phyloP scores from a whole-genome alignment of 805 yeast species.

The Candida stauntonica region DNA sequence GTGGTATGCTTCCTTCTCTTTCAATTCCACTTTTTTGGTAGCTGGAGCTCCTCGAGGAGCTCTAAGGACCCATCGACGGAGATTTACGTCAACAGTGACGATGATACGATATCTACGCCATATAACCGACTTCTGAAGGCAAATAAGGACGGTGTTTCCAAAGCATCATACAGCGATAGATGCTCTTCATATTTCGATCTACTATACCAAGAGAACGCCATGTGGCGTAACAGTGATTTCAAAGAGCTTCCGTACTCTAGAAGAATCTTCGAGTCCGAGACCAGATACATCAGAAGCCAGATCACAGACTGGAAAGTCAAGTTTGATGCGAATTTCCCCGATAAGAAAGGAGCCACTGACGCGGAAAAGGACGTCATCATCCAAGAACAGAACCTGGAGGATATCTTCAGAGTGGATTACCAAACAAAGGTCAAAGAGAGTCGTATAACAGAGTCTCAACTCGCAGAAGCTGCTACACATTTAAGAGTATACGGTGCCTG shows the following conservation, averaged over 20 bases:
- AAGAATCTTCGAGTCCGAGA: slow-evolving; percentile 20
- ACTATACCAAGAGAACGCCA: slow-evolving; percentile 19
- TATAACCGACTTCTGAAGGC: slow-evolving; percentile 7
- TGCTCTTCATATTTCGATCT: slow-evolving; percentile 30
- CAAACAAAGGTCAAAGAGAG: slow-evolving; percentile 18
- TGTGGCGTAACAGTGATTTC: slow-evolving; percentile 23
- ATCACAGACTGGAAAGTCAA: slow-evolving; percentile 13
- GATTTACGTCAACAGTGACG: slow-evolving; percentile 4
- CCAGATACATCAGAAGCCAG: slow-evolving; percentile 14
- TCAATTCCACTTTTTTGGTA: slow-evolving; percentile 10
- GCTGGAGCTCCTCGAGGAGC: background rate
- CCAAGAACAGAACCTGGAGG: slow-evolving; percentile 13
- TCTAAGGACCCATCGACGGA: background rate
- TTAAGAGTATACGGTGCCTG: slow-evolving; percentile 28
- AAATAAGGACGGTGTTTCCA: slow-evolving; percentile 3
- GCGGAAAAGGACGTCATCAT: slow-evolving; percentile 16
- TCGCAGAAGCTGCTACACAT: slow-evolving; percentile 25
- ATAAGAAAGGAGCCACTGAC: slow-evolving; percentile 13
- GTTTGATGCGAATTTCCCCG: slow-evolving; percentile 5
- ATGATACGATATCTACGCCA: slow-evolving; percentile 5
- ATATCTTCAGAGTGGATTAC: slow-evolving; percentile 16
- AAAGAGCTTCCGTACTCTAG: slow-evolving; percentile 17
- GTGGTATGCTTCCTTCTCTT: slow-evolving; percentile 4
- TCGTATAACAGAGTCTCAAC: slow-evolving; percentile 20
- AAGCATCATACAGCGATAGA: slow-evolving; percentile 18